phyloP scores from a whole-genome alignment of 1,284 basidiomycete species.

The Baeospora myosura region DNA sequence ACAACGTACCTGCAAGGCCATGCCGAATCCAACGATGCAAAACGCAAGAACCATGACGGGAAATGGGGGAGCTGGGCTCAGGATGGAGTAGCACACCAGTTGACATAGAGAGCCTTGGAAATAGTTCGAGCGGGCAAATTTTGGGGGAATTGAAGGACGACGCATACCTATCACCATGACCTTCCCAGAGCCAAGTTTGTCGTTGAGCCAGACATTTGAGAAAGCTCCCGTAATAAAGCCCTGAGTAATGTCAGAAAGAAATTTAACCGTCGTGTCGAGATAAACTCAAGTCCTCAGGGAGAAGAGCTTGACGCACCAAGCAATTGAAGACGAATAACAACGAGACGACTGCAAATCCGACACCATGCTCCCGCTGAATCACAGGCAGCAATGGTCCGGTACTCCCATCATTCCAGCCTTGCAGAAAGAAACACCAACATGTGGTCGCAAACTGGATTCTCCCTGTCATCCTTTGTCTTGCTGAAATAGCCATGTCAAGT shows the following conservation, averaged over 20 bases:
- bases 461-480: no score
- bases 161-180: no score
- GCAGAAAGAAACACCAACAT: constrained; percentile 35
- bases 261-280: constrained; percentile 2
- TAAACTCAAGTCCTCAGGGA: background rate
- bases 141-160: no score
- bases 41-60: constrained; percentile 43
- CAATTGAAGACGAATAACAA: constrained; percentile 51
- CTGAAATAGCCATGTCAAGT: no score
- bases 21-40: constrained; percentile 41
- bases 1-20: constrained; percentile 24
- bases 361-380: constrained; percentile 45
- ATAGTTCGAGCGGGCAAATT: no score
- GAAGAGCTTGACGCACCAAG: constrained; percentile 27
- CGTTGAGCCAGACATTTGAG: constrained; percentile 42
- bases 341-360: constrained; percentile 40
- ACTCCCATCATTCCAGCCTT: constrained; percentile 58
- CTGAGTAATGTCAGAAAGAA: constrained; percentile 18
- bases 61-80: constrained; percentile 32
- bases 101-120: constrained; percentile 40
- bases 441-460: no score
- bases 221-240: constrained; percentile 41
- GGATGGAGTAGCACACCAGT: constrained; percentile 38
- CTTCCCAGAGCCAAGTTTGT: constrained; percentile 50
- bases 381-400: constrained; percentile 55